phyloP scores from a whole-genome alignment of 805 yeast genomes.

The Ogataea trehalophila region DNA sequence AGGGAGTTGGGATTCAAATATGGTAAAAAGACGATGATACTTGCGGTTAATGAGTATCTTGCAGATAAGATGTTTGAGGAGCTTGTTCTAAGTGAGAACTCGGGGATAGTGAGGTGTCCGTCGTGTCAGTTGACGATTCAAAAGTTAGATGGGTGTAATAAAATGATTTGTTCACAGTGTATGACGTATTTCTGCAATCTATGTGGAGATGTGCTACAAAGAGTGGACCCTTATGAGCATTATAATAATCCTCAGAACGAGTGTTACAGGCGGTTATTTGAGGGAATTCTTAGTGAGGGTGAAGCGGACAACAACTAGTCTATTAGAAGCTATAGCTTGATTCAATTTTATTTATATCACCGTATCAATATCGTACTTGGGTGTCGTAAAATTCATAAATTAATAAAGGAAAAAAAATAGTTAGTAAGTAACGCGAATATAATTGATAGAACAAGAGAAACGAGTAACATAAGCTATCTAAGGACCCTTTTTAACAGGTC shows the following conservation, averaged over 20 bases:
- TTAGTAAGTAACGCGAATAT: neutral
- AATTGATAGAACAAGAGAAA: neutral
- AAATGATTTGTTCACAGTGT: conserved; percentile 53
- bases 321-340: neutral
- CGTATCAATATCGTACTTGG: no score
- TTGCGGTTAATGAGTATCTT: conserved; percentile 39
- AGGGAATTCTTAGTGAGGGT: conserved; percentile 40
- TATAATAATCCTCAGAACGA: conserved; percentile 35
- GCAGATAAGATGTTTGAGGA: conserved; percentile 45
- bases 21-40: conserved; percentile 39
- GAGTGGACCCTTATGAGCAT: conserved; percentile 48
- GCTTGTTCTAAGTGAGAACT: conserved; percentile 37
- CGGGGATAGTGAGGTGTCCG: conserved; percentile 48
- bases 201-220: conserved; percentile 41
- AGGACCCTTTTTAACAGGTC: conserved; percentile 12
- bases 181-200: conserved; percentile 46
- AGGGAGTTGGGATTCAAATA: conserved; percentile 30
- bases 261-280: conserved; percentile 49
- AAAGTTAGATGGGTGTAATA: conserved; percentile 60
- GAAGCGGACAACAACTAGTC: neutral
- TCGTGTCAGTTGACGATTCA: conserved; percentile 45
- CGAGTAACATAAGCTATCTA: neutral
- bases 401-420: no score
- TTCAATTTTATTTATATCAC: neutral
- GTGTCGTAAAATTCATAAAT: no score